Conservation (phyloP, 208 protist species). For the Trypanosoma theileri region DNA sequence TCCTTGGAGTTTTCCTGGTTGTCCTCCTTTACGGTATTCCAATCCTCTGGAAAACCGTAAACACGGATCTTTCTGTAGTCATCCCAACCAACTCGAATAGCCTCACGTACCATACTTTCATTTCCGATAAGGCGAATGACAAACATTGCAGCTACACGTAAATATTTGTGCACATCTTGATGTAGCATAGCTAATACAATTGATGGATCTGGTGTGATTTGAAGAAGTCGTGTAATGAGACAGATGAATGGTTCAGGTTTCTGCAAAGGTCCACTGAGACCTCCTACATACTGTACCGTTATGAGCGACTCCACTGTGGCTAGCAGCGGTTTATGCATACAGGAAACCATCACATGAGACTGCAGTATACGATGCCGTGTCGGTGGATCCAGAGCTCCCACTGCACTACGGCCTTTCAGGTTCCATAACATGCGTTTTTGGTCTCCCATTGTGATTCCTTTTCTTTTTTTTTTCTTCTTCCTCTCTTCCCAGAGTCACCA, state of each 20-base stretch:
- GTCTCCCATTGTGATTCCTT: background rate
- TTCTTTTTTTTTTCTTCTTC: background rate
- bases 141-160: constrained; percentile 69
- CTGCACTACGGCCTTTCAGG: constrained; percentile 61
- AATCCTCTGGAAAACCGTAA: constrained; percentile 51
- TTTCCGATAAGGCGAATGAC: constrained; percentile 73
- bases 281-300: constrained; percentile 39
- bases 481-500: constrained; percentile 1
- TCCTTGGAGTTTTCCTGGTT: constrained; percentile 1
- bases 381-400: constrained; percentile 54
- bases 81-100: constrained; percentile 48
- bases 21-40: constrained; percentile 12
- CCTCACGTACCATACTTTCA: constrained; percentile 41
- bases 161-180: constrained; percentile 81
- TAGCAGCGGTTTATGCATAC: constrained; percentile 63
- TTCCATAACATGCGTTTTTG: constrained; percentile 45
- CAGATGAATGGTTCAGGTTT: constrained; percentile 67
- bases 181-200: constrained; percentile 68
- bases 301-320: constrained; percentile 70
- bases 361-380: constrained; percentile 51
- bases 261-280: constrained; percentile 51
- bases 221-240: constrained; percentile 61
- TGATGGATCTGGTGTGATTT: constrained; percentile 54
- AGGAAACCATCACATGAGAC: constrained; percentile 63
- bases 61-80: constrained; percentile 81